phyloP scores from a whole-genome alignment of 2,329 filamentous ascomycete species.

The Aspergillus awamori region DNA sequence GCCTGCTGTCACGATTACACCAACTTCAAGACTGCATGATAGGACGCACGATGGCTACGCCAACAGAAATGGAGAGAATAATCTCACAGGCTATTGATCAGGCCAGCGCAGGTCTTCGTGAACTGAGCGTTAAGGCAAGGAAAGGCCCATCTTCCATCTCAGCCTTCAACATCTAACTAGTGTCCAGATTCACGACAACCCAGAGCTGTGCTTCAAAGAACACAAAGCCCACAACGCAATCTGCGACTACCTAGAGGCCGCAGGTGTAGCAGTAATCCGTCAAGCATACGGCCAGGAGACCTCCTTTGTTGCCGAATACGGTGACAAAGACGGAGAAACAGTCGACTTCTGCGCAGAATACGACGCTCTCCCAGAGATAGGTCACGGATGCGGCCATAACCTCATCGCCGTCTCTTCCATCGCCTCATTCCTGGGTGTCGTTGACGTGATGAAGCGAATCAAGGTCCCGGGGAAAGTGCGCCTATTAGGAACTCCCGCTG shows the following conservation, averaged over 20 bases:
- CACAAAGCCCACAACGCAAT: conserved; percentile 5
- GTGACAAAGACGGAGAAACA: conserved; percentile 7
- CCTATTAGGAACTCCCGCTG: conserved; percentile 32
- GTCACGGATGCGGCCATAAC: conserved; percentile 32
- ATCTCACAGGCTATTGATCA: too few relatives aligned
- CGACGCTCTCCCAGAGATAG: conserved; percentile 31
- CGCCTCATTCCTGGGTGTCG: conserved; percentile 19
- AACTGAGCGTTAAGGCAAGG: too few relatives aligned
- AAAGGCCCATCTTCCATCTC: too few relatives aligned
- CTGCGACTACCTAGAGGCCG: background rate
- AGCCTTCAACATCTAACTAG: too few relatives aligned
- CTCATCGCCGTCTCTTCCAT: conserved; percentile 25
- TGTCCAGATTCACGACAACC: conserved; percentile 19
- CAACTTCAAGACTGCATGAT: too few relatives aligned
- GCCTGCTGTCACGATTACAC: too few relatives aligned
- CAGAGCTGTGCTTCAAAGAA: conserved; percentile 3
- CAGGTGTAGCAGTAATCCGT: background rate
- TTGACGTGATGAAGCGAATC: background rate
- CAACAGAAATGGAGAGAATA: too few relatives aligned
- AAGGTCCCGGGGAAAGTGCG: conserved; percentile 22
- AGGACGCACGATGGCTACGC: too few relatives aligned
- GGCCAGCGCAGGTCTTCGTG: too few relatives aligned
- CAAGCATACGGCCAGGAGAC: conserved; percentile 6
- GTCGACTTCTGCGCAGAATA: conserved; percentile 33
- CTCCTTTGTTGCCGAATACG: conserved; percentile 5